Evolutionary conservation across 805 yeast species (phyloP), one percentile per base, ranked within the genome.

Genomic region (Torulaspora delbrueckii): DNA sequence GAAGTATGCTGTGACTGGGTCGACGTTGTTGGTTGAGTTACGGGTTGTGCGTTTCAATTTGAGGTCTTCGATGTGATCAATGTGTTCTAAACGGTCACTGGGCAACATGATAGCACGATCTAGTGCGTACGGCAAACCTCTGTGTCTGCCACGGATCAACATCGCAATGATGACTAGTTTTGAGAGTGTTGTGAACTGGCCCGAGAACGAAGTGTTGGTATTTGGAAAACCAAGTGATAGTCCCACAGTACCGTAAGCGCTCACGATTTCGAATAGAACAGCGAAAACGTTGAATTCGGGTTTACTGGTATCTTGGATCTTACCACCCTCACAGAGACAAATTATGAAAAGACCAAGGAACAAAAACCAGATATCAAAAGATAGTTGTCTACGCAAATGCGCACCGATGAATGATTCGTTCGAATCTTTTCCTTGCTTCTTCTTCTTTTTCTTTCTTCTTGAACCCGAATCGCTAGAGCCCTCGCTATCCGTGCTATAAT

Each of bases 201-300:
- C 88, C 13, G 84, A 75, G 39, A 93, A 78, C 1, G 97, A 86
- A 6, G 88, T 72, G 50, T 76, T 70, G 2, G 77, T 70, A 37
- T 69, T 69, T 0, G 95, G 86, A 54, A 81, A 89, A 0, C 99
- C 99, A 44, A 89, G 65, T 4, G 96, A 86, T 50, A 93, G 67
- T 0, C 99, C 99, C 40, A 91, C 98, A 0, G 96, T 90, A 64
- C 98, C 97, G 66, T 93, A 95, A 0, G 98, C 98, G 53, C 95
- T 84, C 5, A 88, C 86, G 49, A 89, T 81, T 60, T 93, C 99
- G 67, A 91, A 93, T 57, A 93, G 67, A 2, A 86, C 71, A 4
- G 77, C 70, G 64, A 91, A 91, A 14, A 87, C 77, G 6, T 79
- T 73, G 58, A 89, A 87, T 5, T 74, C 63, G 9, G 73, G 73